Base-by-base conservation (phyloP, 305 asterid genomes). In the Solanum chacoense region DNA sequence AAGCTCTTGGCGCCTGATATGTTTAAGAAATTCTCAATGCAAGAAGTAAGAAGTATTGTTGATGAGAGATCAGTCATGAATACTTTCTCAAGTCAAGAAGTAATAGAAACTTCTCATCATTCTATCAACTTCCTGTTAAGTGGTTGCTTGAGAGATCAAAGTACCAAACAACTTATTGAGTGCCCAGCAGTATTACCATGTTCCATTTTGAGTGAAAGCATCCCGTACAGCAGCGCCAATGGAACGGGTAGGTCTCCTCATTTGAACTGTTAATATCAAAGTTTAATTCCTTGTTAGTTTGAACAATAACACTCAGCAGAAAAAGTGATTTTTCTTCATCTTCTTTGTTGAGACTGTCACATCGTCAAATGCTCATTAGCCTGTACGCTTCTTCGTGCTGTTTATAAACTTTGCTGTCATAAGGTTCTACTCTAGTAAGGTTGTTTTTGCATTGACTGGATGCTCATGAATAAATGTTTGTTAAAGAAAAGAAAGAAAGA, bases 171-270 rank as follows among this genome's bases (percentile, higher is more conserved):
- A 32, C 45, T 84, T 31, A 84, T 84, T 84, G 87, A 84, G 10
- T 84, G 45, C 74, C 74, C 87, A 55, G 74, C 87, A 11, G 36
- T 84, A 55, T 55, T 84, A 72, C 87, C 87, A 84, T 55, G 87
- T 55, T 31, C 87, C 74, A 20, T 84, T 55, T 84, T 55, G n/a
- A 84, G 28, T 50, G 87, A 32, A 55, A 55, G 87, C 40, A n/a
- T 84, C 74, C 45, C 45, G 13, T 45, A 29, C 10, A 7, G 40
- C 32, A 22, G 13, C 11, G 1, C 32, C 74, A 20, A 11, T 32
- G 28, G 65, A 50, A 55, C 28, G 45, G 87, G 74, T 84, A 55
- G 45, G 74, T 83, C 72, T 83, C 29, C 86, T 29, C 24, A 45
- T 55, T 2, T 84, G 29, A 84, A 55, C 32, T 32, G 32, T 32